A percentile compares a stretch with the other conserved stretches of the same genome.
These are phyloP conservation scores for Penicillium atrosanguineum DNA, from an alignment of 495 filamentous ascomycete species.

Conservation along the genomic window DNA sequence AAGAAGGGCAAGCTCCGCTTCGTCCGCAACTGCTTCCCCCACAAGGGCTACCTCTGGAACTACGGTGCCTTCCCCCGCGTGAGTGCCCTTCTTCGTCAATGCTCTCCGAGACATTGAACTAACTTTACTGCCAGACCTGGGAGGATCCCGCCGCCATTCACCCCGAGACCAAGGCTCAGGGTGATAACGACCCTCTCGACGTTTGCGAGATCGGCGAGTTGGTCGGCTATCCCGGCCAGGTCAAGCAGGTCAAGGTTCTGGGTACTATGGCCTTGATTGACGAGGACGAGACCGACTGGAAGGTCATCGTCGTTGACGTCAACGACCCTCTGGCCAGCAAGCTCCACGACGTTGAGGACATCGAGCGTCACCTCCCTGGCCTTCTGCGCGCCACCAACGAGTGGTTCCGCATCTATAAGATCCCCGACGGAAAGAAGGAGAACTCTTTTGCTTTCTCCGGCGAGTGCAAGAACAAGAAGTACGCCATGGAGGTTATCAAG, in stretches of 20 bases:
- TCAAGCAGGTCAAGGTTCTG: slow-evolving; percentile 99
- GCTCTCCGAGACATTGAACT: slow-evolving; percentile 1
- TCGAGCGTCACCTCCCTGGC: slow-evolving; percentile 96
- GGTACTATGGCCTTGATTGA: slow-evolving; percentile 99
- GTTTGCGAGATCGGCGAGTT: slow-evolving; percentile 99
- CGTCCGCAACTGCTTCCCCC: slow-evolving; percentile 99
- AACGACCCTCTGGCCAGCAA: slow-evolving; percentile 95
- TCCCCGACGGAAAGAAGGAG: slow-evolving; percentile 99
- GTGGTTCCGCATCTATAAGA: slow-evolving; percentile 99
- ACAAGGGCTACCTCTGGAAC: slow-evolving; percentile 99
- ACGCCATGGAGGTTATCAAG: slow-evolving; percentile 88
- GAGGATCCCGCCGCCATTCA: slow-evolving; percentile 95
- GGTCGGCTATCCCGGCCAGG: slow-evolving; percentile 88
- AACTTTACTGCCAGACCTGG: slow-evolving; percentile 70
- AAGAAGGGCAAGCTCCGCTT: slow-evolving; percentile 71
- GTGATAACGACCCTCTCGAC: slow-evolving; percentile 98
- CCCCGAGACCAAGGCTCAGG: slow-evolving; percentile 99
- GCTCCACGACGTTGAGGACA: slow-evolving; percentile 98
- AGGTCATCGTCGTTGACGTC: slow-evolving; percentile 98
- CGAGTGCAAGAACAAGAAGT: slow-evolving; percentile 99
- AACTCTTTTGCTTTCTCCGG: slow-evolving; percentile 99
- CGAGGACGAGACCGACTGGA: slow-evolving; percentile 99
- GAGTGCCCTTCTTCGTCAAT: slow-evolving; percentile 21
- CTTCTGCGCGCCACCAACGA: slow-evolving; percentile 97
- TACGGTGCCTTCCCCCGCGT: slow-evolving; percentile 99